Evolutionary conservation across 2,329 filamentous ascomycete species (phyloP), one percentile per base, ranked within the genome.

Genomic region (Paecilomyces sp.): DNA sequence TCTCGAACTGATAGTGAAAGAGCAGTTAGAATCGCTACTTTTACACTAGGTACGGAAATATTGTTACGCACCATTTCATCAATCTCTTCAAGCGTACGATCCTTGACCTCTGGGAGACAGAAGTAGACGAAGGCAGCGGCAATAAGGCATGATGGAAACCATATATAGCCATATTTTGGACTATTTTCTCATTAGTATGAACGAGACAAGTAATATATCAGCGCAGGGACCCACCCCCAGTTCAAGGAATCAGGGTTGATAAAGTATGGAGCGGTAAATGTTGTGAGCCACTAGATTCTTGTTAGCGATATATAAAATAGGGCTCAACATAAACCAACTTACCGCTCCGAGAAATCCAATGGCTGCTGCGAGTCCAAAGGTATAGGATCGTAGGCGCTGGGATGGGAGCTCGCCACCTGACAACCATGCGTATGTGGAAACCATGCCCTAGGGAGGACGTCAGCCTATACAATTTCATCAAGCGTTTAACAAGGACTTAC

Each of bases 181-280:
- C 64, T 65, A 18, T n/a, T 13, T 34, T 28, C 61, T 30, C 1
- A 15, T 59, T 28, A 57, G 54, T 52, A 22, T 30, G n/a, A 22
- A 9, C 15, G n/a, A 22, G 22, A 22, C 22, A 22, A 22, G 22
- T 22, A 22, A 22, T 24, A 13, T 0, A 41, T 1, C 13, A 50
- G 8, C 50, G 8, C 2, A 11, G 18, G 22, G 12, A 22, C 63
- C 59, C 57, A 67, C 9, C 83, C 83, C 83, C 83, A 86, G 64
- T 81, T 79, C 47, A 86, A 68, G 0, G 79, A 69, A 13, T 72
- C 68, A 0, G 81, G 80, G 62, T 85, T 85, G 70, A 86, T 85
- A 64, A 85, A 85, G 65, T 85, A 85, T 0, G 82, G 83, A 1
- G 82, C 81, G 0, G 83, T 85, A 63, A 85, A 85, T 0, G 81